Evolutionary conservation across 768 basidiomycete species (phyloP), one percentile per base, ranked within the genome.

Genomic region (Agaricus blazei): DNA sequence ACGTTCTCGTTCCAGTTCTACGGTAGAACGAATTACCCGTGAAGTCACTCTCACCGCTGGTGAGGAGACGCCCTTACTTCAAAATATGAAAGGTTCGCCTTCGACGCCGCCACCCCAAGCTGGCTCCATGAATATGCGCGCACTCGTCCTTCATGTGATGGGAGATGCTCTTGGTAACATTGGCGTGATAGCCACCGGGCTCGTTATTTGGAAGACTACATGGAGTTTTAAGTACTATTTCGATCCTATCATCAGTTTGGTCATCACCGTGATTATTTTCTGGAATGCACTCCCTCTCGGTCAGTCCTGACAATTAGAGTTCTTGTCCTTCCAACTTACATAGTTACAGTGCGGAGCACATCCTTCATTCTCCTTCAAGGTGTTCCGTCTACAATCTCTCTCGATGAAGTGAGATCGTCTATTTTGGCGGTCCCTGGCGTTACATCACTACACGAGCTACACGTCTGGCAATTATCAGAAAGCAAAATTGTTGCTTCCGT

Each of bases 101-200:
- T 26, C 42, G 37, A 36, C 45, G 8, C 71, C 74, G 55, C 61
- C 66, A 54, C 60, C 71, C 23, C 83, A 85, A 63, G 70, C 72
- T 8, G 86, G 85, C 0, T 91, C 87, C 0, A 98, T 99, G 97
- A 99, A 98, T 71, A 98, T 98, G 95, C 88, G 77, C n/a, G 97
- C 94, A 29, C 78, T 99, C 1, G 76, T 98, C 31, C 72, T 99
- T 28, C 97, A 99, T 68, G 97, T 98, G 38, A 69, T 99, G 44
- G 96, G 96, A 34, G 96, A 99, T 73, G 96, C 96, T 53, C 80
- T 99, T 26, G 97, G 97, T 48, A 98, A 99, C 69, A 90, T 98
- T 58, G 97, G 97, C 51, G 97, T 99, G 59, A 97, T 99, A 57
- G 85, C 88, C 36, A 92, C 95, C 3, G 97, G 97, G 54, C 81